These are phyloP conservation scores for Emergomyces pasteurianus DNA, from an alignment of 2,329 filamentous ascomycete species.

Conservation along the genomic window DNA sequence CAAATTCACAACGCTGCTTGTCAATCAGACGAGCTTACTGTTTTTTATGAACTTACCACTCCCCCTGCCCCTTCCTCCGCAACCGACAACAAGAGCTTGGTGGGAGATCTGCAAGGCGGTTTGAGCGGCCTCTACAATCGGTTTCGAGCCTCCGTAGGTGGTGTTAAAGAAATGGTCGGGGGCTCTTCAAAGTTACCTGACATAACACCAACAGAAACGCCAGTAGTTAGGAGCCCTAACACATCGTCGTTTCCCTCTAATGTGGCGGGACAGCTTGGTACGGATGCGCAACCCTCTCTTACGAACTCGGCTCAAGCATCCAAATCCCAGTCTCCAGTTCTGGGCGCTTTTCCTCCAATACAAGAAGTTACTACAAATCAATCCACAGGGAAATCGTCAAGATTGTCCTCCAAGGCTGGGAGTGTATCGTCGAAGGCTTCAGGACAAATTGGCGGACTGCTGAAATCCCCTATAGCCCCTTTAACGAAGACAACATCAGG, in stretches of 20 bases:
- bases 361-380: slow-evolving; percentile 18
- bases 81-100: slow-evolving; percentile 56
- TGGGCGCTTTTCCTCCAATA: slow-evolving; percentile 18
- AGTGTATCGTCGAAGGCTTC: slow-evolving; percentile 33
- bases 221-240: slow-evolving; percentile 17
- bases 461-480: slow-evolving; percentile 28
- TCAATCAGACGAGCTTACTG: slow-evolving; percentile 71
- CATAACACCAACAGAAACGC: slow-evolving; percentile 16
- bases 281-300: slow-evolving; percentile 13
- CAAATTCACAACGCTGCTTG: slow-evolving; percentile 85
- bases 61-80: slow-evolving; percentile 47
- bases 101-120: slow-evolving; percentile 69
- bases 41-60: slow-evolving; percentile 78
- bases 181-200: slow-evolving; percentile 22
- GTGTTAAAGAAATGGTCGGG: slow-evolving; percentile 43
- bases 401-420: slow-evolving; percentile 29
- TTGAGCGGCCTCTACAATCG: slow-evolving; percentile 82
- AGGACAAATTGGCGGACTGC: slow-evolving; percentile 22
- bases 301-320: slow-evolving; percentile 25
- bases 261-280: slow-evolving; percentile 11
- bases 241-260: slow-evolving; percentile 18
- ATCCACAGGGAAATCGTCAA: slow-evolving; percentile 22
- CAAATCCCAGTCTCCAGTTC: slow-evolving; percentile 26
- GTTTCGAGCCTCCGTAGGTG: slow-evolving; percentile 70
- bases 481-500: slow-evolving; percentile 23